Evolutionary conservation across 352 stramenopile genomes (phyloP).

Genomic region (Phytophthora podocarpi): DNA sequence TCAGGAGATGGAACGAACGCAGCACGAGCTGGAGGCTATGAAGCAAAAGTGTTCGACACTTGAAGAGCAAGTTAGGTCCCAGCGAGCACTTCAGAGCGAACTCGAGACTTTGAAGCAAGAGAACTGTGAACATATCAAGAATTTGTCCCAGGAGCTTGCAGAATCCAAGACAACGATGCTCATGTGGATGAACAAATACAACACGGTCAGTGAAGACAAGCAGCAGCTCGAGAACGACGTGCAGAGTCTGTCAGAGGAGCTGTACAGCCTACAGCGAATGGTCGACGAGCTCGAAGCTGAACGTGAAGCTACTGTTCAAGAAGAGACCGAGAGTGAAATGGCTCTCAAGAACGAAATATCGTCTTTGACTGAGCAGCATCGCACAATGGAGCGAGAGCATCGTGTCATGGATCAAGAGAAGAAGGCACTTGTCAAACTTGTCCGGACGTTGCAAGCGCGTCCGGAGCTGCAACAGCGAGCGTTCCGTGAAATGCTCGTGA

Average conservation of each 20-base stretch:
- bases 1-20: constrained; percentile 4
- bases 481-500: constrained; percentile 47
- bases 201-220: constrained; percentile 40
- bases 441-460: constrained; percentile 52
- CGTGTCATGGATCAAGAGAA: constrained; percentile 28
- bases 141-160: constrained; percentile 45
- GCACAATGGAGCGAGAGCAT: constrained; percentile 21
- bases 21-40: constrained; percentile 23
- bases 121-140: constrained; percentile 7
- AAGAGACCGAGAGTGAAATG: constrained; percentile 2
- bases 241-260: constrained; percentile 35
- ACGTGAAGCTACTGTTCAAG: constrained; percentile 10
- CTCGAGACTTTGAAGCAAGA: constrained; percentile 21
- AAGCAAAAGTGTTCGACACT: constrained; percentile 4
- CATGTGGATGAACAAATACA: constrained; percentile 77
- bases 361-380: constrained; percentile 27
- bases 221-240: constrained; percentile 38
- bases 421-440: constrained; percentile 30
- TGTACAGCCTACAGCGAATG: constrained; percentile 31
- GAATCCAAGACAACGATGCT: constrained; percentile 65
- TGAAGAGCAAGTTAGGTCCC: constrained; percentile 13
- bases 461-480: constrained; percentile 44
- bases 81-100: constrained; percentile 12
- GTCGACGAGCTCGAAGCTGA: constrained; percentile 29
- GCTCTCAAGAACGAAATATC: constrained; percentile 17